These are phyloP conservation scores for Phytopythium kandeliae DNA, from an alignment of 352 stramenopile genomes.

Conservation along the genomic window DNA sequence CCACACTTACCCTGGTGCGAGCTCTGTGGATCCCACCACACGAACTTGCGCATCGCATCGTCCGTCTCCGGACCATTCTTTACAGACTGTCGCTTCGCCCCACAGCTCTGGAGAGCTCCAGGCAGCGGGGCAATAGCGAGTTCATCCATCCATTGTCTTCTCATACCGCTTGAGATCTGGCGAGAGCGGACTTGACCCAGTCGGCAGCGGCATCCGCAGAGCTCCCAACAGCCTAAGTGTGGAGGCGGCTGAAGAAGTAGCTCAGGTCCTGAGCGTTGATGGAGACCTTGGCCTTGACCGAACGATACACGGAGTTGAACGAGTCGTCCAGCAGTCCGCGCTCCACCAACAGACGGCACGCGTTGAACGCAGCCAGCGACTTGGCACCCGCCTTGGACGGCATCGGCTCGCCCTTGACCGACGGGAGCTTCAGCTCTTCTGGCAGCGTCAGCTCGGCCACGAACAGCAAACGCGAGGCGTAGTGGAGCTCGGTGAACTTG, in stretches of 20 bases:
- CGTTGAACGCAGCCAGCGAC: constrained; percentile 49
- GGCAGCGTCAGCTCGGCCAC: constrained; percentile 46
- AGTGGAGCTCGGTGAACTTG: constrained; percentile 23
- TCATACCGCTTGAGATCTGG: background rate
- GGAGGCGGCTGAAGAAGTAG: constrained; percentile 43
- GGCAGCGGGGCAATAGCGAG: too few species aligned
- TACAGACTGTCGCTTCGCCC: background rate
- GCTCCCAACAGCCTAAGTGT: constrained; percentile 16
- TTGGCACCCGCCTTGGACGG: constrained; percentile 54
- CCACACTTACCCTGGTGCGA: background rate
- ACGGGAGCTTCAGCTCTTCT: constrained; percentile 33
- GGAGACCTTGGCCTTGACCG: constrained; percentile 34
- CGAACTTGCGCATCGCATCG: background rate
- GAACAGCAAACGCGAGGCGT: constrained; percentile 40
- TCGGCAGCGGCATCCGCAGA: background rate
- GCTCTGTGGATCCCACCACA: constrained; percentile 1
- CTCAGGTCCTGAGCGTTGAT: constrained; percentile 38
- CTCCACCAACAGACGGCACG: constrained; percentile 47
- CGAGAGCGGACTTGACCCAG: background rate
- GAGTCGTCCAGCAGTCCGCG: constrained; percentile 48
- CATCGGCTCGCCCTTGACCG: constrained; percentile 41
- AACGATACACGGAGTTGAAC: constrained; percentile 73
- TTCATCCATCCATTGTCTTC: too few species aligned
- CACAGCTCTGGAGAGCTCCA: too few species aligned
- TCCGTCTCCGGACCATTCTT: background rate